Evolutionary conservation across 345 rosid species (phyloP), one percentile per base, ranked within the genome.

Genomic region (Eucalyptus leucophloia): DNA sequence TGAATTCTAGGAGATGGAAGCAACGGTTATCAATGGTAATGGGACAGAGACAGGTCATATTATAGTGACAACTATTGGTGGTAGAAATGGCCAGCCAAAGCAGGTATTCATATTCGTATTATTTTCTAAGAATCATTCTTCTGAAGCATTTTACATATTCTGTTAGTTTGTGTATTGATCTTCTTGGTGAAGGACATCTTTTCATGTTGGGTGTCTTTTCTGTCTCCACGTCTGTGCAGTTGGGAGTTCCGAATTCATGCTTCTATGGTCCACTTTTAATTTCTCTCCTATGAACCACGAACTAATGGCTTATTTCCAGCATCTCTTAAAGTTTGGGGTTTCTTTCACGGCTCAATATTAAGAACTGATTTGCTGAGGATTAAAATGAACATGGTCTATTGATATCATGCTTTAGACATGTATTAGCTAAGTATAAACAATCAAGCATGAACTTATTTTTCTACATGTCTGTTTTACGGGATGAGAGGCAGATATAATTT

Each of bases 41-140:
- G 95, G 98, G 34, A 95, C 99, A 8, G 99, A 98, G 95, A 94
- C 98, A 13, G 99, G 99, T 21, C 99, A 97, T 92, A 96, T 98
- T 28, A 98, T 97, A 86, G 99, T 98, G 82, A 97, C 99, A 62
- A 97, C 99, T 45, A 98, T 96, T 88, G 99, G 99, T 89, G 99
- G 99, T 82, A 94, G 95, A 94, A 96, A 98, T 90, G 99, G 99
- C 90, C 98, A 97, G 91, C 98, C 98, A 26, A 98, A 96, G 91
- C 99, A 96, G 98, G 99, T 98, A 92, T 45, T 26, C 88, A 80
- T n/a, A 88, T 37, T 77, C 10, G 2, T 34, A 34, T 72, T 72
- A 14, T 72, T 77, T 77, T 77, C 45, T 40, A 40, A 40, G 16
- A 40, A 77, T 40, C 85, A 77, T 77, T 77, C 83, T 77, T 37